Percentiles rank a stretch among this genome's conserved stretches.
Conservation (phyloP, 192 early-diverging fungal species). For the Chytriomyces sp. region DNA sequence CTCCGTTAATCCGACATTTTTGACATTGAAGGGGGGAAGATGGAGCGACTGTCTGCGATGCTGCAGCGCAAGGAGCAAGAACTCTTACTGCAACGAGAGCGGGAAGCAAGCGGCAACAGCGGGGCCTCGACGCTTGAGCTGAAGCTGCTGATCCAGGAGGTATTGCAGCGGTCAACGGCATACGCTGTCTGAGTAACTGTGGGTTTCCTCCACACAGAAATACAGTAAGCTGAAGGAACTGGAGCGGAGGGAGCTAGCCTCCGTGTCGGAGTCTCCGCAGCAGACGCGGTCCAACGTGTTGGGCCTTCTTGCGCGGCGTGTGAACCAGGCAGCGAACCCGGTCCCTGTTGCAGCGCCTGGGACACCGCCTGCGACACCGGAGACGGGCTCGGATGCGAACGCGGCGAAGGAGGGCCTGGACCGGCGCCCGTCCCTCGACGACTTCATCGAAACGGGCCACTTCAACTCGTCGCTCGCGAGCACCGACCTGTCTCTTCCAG, state of each 20-base stretch:
- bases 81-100: constrained; percentile 8
- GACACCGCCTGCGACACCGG: background rate
- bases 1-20: too few species aligned
- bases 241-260: background rate
- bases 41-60: constrained; percentile 25
- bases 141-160: constrained; percentile 17
- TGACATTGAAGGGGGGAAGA: too few species aligned
- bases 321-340: background rate
- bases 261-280: background rate
- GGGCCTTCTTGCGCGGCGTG: background rate
- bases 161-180: background rate
- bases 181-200: background rate
- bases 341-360: background rate
- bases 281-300: background rate
- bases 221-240: background rate
- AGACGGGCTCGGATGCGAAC: background rate
- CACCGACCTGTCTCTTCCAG: background rate
- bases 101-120: background rate
- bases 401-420: background rate
- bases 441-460: background rate
- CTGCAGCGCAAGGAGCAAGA: constrained; percentile 18
- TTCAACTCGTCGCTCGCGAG: background rate
- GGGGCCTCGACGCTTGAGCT: constrained; percentile 17
- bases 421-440: background rate
- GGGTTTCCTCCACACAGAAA: background rate